Percentiles rank a stretch among this genome's conserved stretches.
These are phyloP conservation scores for Pythium dissotocum DNA, from an alignment of 352 stramenopile genomes.

Conservation along the genomic window DNA sequence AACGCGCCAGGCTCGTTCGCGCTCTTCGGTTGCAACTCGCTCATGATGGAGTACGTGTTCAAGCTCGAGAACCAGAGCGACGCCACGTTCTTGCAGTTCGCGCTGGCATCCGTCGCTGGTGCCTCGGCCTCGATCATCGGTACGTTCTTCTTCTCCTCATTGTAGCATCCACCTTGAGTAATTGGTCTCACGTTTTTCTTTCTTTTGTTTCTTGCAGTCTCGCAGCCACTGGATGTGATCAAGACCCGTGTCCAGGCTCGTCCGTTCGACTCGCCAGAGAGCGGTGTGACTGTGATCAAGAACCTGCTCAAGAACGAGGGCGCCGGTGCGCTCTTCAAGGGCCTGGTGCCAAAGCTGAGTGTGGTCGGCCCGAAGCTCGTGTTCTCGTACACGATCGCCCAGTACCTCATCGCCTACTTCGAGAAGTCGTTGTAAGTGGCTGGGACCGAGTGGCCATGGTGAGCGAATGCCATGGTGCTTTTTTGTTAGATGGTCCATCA, in stretches of 20 bases:
- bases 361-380: constrained; percentile 96
- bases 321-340: constrained; percentile 93
- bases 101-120: constrained; percentile 84
- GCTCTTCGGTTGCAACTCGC: constrained; percentile 91
- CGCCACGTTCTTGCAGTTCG: constrained; percentile 92
- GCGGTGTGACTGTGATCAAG: constrained; percentile 87
- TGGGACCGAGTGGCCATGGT: neutral
- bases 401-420: constrained; percentile 95
- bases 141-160: constrained; percentile 28
- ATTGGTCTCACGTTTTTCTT: constrained; percentile 1
- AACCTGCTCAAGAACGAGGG: constrained; percentile 94
- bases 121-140: constrained; percentile 83
- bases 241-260: constrained; percentile 95
- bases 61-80: constrained; percentile 89
- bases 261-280: constrained; percentile 93
- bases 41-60: constrained; percentile 91
- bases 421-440: constrained; percentile 71
- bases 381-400: constrained; percentile 95
- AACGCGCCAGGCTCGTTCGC: constrained; percentile 96
- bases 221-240: constrained; percentile 94
- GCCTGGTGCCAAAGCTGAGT: constrained; percentile 93
- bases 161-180: neutral
- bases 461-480: neutral
- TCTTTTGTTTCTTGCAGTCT: constrained; percentile 47
- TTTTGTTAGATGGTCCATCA: constrained; percentile 30